These are phyloP conservation scores for Spinellus fusiger DNA, from an alignment of 192 early-diverging fungal species.

Conservation along the genomic window DNA sequence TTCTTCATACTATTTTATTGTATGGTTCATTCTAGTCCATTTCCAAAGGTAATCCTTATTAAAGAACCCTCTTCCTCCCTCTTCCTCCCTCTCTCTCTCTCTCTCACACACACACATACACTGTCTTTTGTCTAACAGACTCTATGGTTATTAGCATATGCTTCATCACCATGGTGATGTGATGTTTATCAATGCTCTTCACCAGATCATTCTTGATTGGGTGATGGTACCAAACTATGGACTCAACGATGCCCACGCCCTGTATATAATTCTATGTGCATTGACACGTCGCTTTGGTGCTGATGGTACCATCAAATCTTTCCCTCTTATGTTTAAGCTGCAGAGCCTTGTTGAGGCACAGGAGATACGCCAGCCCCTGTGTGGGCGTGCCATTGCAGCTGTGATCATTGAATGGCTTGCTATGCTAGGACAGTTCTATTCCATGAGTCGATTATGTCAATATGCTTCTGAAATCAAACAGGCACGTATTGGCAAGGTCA, in stretches of 20 bases:
- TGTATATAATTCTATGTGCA: constrained; percentile 8
- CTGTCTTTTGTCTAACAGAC: not conserved
- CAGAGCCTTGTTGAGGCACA: constrained; percentile 1
- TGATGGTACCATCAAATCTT: constrained; percentile 15
- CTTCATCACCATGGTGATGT: constrained; percentile 14
- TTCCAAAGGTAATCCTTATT: too few species aligned
- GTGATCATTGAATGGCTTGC: constrained; percentile 14
- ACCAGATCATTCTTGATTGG: constrained; percentile 18
- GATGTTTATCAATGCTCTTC: constrained; percentile 12
- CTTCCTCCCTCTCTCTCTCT: too few species aligned
- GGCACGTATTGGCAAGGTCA: not conserved
- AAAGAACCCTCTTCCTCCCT: not conserved
- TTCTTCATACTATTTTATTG: too few species aligned
- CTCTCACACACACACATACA: too few species aligned
- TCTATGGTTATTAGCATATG: not conserved
- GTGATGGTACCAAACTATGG: constrained; percentile 3
- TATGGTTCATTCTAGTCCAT: too few species aligned
- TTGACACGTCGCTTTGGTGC: constrained; percentile 12
- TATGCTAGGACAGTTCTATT: constrained; percentile 6
- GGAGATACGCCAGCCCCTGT: not conserved
- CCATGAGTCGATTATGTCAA: constrained; percentile 1
- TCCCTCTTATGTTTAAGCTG: constrained; percentile 22
- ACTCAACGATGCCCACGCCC: constrained; percentile 1
- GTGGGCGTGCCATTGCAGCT: constrained; percentile 3
- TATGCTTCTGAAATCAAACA: not conserved